phyloP scores from a whole-genome alignment of 306 rosid species.

The Rosa lucieae region DNA sequence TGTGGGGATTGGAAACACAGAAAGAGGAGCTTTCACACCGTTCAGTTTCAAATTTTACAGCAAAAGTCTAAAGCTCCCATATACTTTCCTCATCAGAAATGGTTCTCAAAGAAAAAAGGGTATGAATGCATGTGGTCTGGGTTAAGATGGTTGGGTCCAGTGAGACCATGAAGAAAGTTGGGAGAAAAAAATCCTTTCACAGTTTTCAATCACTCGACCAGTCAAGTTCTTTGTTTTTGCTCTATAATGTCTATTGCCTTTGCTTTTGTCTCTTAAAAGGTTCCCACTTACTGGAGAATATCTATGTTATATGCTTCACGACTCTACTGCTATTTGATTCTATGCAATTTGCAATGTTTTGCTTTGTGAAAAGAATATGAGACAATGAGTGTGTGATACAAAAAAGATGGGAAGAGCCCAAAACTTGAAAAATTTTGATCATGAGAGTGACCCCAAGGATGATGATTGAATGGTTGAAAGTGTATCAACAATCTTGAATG shows the following conservation, averaged over 20 bases:
- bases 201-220: constrained; percentile 31
- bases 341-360: constrained; percentile 26
- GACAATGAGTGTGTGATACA: neutral
- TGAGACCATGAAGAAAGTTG: constrained; percentile 33
- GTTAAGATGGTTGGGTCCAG: constrained; percentile 33
- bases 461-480: neutral
- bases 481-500: neutral
- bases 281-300: constrained; percentile 59
- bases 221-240: constrained; percentile 16
- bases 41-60: constrained; percentile 28
- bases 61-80: constrained; percentile 15
- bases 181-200: constrained; percentile 34
- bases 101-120: constrained; percentile 12
- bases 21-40: constrained; percentile 33
- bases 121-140: constrained; percentile 38
- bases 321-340: constrained; percentile 21
- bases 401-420: constrained; percentile 6
- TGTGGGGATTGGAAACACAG: constrained; percentile 14
- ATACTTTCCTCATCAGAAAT: constrained; percentile 8
- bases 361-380: constrained; percentile 15
- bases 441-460: constrained; percentile 1
- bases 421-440: neutral
- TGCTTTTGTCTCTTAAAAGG: constrained; percentile 48
- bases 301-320: constrained; percentile 26
- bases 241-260: constrained; percentile 20